Evolutionary conservation across 768 basidiomycete genomes (phyloP).

Genomic region (Pholiota conissans): DNA sequence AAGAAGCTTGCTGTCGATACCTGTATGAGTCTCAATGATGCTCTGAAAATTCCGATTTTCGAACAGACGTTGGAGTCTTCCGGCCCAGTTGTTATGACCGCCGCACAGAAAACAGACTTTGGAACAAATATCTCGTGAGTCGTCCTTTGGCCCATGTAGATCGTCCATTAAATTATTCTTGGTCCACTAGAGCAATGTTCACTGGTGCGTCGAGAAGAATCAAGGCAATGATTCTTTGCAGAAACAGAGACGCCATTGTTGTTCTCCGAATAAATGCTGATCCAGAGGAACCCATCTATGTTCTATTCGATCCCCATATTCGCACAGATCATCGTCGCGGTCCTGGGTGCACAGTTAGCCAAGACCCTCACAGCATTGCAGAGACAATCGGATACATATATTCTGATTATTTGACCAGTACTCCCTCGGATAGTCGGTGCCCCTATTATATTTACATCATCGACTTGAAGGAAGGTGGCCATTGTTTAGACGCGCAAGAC

Average conservation of each 20-base stretch:
- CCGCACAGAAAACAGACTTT: background rate
- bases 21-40: constrained; percentile 14
- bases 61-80: constrained; percentile 8
- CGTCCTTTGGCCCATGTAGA: background rate
- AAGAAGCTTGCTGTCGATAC: background rate
- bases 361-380: constrained; percentile 10
- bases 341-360: constrained; percentile 16
- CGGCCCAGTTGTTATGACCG: too few relatives aligned
- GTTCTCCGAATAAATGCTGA: constrained; percentile 16
- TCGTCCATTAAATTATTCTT: background rate
- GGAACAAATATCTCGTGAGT: constrained; percentile 9
- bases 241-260: constrained; percentile 12
- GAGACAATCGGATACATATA: background rate
- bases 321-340: constrained; percentile 10
- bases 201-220: constrained; percentile 6
- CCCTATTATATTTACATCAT: constrained; percentile 1
- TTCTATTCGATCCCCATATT: constrained; percentile 18
- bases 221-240: constrained; percentile 9
- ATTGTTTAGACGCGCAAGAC: background rate
- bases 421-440: background rate
- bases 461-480: background rate
- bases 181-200: constrained; percentile 15
- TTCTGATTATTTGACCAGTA: background rate
- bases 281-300: constrained; percentile 9
- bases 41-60: constrained; percentile 22